Conservation (phyloP, 2,329 filamentous ascomycete species). For the Didymella segeticola region DNA sequence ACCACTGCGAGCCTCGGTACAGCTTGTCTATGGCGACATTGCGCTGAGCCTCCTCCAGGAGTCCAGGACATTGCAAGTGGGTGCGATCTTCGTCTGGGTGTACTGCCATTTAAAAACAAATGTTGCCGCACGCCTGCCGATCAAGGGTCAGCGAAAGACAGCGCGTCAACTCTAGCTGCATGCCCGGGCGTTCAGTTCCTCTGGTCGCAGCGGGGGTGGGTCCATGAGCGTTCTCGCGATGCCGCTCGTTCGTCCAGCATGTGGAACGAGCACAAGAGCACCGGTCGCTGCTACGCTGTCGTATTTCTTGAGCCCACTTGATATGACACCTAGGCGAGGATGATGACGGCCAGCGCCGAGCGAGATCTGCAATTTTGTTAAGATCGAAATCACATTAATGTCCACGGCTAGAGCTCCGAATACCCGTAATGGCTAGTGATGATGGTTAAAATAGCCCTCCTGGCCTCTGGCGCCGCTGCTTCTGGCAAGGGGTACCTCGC, state of each 20-base stretch:
- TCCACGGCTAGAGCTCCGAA: conserved; percentile 8
- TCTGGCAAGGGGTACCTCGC: conserved; percentile 12
- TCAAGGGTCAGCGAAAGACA: conserved; percentile 7
- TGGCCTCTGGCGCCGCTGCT: conserved; percentile 9
- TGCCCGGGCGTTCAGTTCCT: neutral
- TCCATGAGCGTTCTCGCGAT: neutral
- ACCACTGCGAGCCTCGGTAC: conserved; percentile 1
- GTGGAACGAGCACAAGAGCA: conserved; percentile 1
- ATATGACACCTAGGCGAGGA: conserved; percentile 2
- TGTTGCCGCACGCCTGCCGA: conserved; percentile 1
- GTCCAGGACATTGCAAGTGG: neutral
- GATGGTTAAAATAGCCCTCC: conserved; percentile 11
- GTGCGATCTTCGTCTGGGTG: neutral
- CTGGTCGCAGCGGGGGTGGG: conserved; percentile 3
- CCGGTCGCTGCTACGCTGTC: neutral
- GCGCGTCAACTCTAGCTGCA: conserved; percentile 5
- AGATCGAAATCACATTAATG: conserved; percentile 15
- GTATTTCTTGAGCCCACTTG: neutral
- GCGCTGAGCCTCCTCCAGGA: neutral
- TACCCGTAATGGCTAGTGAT: conserved; percentile 9
- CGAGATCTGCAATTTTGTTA: conserved; percentile 1
- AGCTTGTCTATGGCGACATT: neutral
- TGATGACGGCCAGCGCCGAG: conserved; percentile 5
- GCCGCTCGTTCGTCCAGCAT: neutral
- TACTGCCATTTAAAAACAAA: neutral